phyloP scores from a whole-genome alignment of 2,329 filamentous ascomycete genomes.

The Calonectria pauciramosa region DNA sequence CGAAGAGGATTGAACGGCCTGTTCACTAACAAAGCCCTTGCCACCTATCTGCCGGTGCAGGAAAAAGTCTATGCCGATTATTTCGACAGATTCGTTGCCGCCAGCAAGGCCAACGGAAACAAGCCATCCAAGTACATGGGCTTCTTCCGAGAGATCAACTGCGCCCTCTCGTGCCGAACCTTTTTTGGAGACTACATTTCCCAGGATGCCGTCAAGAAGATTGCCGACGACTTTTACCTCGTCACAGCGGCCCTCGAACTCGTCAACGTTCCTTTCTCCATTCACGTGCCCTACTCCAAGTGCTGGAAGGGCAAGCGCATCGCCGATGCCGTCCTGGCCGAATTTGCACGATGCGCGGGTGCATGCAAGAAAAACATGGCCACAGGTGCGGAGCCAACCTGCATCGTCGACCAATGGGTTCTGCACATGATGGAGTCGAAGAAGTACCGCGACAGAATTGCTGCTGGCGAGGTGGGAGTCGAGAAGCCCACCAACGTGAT shows the following conservation, averaged over 20 bases:
- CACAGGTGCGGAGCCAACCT: slow-evolving; percentile 75
- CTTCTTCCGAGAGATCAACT: slow-evolving; percentile 82
- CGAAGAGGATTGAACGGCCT: slow-evolving; percentile 81
- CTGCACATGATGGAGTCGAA: slow-evolving; percentile 80
- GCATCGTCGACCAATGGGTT: slow-evolving; percentile 85
- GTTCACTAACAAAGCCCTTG: slow-evolving; percentile 80
- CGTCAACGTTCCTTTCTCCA: slow-evolving; percentile 78
- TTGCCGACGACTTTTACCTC: slow-evolving; percentile 84
- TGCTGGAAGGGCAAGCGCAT: slow-evolving; percentile 83
- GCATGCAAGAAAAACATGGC: slow-evolving; percentile 81
- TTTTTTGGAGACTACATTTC: slow-evolving; percentile 87
- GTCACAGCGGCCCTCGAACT: slow-evolving; percentile 84
- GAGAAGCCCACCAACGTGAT: slow-evolving; percentile 63
- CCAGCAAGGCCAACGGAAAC: slow-evolving; percentile 66
- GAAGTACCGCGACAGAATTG: slow-evolving; percentile 73
- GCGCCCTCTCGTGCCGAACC: slow-evolving; percentile 81
- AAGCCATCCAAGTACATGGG: slow-evolving; percentile 78
- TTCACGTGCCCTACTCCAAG: slow-evolving; percentile 83
- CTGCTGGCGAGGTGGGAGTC: slow-evolving; percentile 62
- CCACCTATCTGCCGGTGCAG: slow-evolving; percentile 79
- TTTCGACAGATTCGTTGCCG: slow-evolving; percentile 75
- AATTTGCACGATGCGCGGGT: slow-evolving; percentile 79
- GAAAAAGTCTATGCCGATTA: slow-evolving; percentile 81
- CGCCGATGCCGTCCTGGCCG: slow-evolving; percentile 77
- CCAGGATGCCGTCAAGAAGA: slow-evolving; percentile 78